A percentile compares a stretch with the other conserved stretches of the same genome.
These are phyloP conservation scores for Beauveria scarabaeidicola DNA, from an alignment of 2,329 filamentous ascomycete genomes.

Conservation along the genomic window DNA sequence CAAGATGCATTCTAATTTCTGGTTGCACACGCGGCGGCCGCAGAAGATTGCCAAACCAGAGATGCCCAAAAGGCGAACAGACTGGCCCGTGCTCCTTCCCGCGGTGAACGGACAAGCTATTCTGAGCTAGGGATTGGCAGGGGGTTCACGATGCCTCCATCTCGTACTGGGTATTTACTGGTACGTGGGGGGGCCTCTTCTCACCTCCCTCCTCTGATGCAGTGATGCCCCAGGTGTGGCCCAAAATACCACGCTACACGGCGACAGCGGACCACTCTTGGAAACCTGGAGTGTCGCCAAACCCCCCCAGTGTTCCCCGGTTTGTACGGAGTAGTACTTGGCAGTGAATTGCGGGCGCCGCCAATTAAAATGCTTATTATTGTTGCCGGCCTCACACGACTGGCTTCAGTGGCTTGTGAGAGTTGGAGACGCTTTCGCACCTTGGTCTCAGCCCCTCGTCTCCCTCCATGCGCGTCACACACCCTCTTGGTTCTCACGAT, in stretches of 20 bases:
- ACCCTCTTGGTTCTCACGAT: background rate
- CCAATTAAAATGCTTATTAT: background rate
- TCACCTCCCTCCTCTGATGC: background rate
- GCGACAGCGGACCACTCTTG: background rate
- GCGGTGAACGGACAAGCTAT: background rate
- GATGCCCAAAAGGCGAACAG: background rate
- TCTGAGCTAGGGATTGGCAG: background rate
- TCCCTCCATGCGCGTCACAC: background rate
- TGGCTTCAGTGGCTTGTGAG: conserved; percentile 1
- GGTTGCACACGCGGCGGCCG: background rate
- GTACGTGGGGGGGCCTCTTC: background rate
- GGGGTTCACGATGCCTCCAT: conserved; percentile 3
- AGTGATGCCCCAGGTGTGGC: background rate
- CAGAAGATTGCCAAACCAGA: background rate
- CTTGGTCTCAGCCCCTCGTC: background rate
- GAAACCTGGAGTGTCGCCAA: background rate
- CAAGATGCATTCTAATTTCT: background rate
- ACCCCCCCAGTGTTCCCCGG: background rate
- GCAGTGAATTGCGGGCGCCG: background rate
- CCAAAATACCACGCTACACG: conserved; percentile 3
- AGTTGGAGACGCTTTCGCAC: background rate
- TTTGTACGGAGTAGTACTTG: background rate
- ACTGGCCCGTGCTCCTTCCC: background rate
- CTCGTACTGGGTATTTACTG: background rate
- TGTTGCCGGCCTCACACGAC: background rate